A percentile compares a stretch with the other conserved stretches of the same genome.
phyloP scores from a whole-genome alignment of 495 filamentous ascomycete species.

The Trichoderma parareesei region DNA sequence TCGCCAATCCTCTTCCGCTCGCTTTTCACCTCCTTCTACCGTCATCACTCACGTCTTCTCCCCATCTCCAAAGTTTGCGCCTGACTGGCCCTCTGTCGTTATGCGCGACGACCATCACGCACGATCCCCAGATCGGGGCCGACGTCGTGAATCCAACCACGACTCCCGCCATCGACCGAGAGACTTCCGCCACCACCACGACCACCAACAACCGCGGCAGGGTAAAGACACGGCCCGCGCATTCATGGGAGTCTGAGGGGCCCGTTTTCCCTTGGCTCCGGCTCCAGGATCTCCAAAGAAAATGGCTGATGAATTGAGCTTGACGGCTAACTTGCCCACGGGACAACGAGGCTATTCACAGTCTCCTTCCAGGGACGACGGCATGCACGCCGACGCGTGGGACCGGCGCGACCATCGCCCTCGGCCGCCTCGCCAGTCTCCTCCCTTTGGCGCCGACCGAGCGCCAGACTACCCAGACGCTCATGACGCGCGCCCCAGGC shows the following conservation, averaged over 20 bases:
- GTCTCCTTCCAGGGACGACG: conserved; percentile 20
- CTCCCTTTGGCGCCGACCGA: not conserved
- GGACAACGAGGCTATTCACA: conserved; percentile 28
- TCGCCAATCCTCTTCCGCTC: not conserved
- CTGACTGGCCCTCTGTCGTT: conserved; percentile 5
- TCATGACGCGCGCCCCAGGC: not conserved
- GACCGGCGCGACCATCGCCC: conserved; percentile 1
- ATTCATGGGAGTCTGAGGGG: not conserved
- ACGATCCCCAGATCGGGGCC: conserved; percentile 24
- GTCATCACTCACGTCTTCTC: not conserved
- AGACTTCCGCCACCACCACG: conserved; percentile 20
- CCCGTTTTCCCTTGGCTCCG: not conserved
- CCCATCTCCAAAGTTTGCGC: not conserved
- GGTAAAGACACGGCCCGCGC: conserved; percentile 28
- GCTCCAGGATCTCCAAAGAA: conserved; percentile 22
- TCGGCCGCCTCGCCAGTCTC: not conserved
- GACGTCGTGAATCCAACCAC: conserved; percentile 24
- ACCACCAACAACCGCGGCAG: conserved; percentile 35
- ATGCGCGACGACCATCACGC: conserved; percentile 27
- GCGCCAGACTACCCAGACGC: not conserved
- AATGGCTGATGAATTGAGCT: conserved; percentile 24
- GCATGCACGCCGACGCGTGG: conserved; percentile 1
- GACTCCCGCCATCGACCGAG: conserved; percentile 19
- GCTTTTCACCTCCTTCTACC: not conserved
- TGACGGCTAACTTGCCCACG: conserved; percentile 29